phyloP scores from a whole-genome alignment of 345 rosid species.

The Salix brachista region DNA sequence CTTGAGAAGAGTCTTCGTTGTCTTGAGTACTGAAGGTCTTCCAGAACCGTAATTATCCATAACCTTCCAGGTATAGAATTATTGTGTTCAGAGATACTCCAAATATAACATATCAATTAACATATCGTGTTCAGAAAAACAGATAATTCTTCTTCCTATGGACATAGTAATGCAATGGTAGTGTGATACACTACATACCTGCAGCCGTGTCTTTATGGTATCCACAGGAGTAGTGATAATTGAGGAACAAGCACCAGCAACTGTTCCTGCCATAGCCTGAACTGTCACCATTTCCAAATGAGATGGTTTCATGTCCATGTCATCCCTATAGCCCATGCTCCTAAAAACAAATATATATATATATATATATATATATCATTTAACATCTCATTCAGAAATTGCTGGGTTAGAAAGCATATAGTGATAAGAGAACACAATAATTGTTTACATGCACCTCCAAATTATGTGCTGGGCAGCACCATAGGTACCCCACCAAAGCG shows the following conservation, averaged over 20 bases:
- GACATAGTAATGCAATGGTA: background rate
- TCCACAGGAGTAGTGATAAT: conserved; percentile 61
- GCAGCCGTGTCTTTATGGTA: conserved; percentile 60
- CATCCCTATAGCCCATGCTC: conserved; percentile 50
- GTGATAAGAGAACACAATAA: background rate
- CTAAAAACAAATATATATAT: conserved; percentile 16
- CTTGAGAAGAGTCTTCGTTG: conserved; percentile 41
- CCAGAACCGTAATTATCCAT: conserved; percentile 54
- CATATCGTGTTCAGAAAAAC: too few relatives aligned
- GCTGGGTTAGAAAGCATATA: background rate
- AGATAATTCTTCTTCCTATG: background rate
- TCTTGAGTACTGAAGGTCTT: conserved; percentile 59
- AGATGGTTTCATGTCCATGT: conserved; percentile 48
- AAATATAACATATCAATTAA: background rate
- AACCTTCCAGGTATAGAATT: conserved; percentile 29
- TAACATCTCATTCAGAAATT: background rate
- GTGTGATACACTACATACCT: conserved; percentile 30
- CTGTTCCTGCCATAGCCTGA: conserved; percentile 54
- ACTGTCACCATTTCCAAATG: conserved; percentile 51
- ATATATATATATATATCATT: background rate
- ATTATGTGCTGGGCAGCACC: conserved; percentile 52
- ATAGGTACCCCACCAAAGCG: conserved; percentile 70
- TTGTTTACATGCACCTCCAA: conserved; percentile 42
- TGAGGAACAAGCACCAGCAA: conserved; percentile 61
- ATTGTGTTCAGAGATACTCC: background rate